phyloP scores from a whole-genome alignment of 2,329 filamentous ascomycete species.

The Aspergillus fischeri region DNA sequence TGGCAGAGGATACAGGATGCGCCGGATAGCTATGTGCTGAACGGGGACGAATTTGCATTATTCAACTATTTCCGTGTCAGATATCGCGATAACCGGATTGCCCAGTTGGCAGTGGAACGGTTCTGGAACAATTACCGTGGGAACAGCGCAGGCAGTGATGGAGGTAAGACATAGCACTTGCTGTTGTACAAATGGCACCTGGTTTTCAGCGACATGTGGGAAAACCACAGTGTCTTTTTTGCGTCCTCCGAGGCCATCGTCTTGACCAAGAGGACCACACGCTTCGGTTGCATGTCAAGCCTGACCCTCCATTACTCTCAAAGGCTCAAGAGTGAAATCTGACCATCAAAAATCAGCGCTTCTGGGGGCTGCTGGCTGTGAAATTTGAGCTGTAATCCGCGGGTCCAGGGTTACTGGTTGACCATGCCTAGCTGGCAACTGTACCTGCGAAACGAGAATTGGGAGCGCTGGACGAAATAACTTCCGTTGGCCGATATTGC shows the following conservation, averaged over 20 bases:
- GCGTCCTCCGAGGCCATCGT: background rate
- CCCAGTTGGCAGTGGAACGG: constrained; percentile 51
- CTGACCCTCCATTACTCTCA: background rate
- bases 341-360: background rate
- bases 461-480: background rate
- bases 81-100: constrained; percentile 52
- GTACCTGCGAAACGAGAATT: background rate
- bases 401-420: background rate
- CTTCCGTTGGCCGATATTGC: background rate
- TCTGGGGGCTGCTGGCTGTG: background rate
- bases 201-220: background rate
- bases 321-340: too few species aligned
- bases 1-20: constrained; percentile 64
- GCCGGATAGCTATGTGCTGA: constrained; percentile 68
- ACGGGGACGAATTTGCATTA: constrained; percentile 72
- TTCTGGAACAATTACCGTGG: constrained; percentile 50
- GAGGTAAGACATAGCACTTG: constrained; percentile 19
- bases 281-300: background rate
- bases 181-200: background rate
- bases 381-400: background rate
- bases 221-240: background rate
- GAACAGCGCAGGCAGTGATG: constrained; percentile 19
- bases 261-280: background rate
- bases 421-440: background rate
- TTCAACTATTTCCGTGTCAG: constrained; percentile 79